Conservation (phyloP, 805 yeast species). For the Yarrowia deformans region DNA sequence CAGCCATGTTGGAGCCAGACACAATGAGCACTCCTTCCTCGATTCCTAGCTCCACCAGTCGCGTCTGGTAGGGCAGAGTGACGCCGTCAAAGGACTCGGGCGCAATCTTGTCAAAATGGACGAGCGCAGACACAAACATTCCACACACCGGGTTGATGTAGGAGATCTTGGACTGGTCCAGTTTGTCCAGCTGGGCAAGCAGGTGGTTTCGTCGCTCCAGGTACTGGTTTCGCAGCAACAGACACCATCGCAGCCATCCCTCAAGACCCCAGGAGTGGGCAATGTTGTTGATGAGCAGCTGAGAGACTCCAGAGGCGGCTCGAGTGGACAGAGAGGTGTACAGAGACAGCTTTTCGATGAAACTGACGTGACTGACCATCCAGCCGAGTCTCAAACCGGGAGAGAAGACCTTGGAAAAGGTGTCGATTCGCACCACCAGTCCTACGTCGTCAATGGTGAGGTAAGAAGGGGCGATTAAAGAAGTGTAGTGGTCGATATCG, state of each 20-base stretch:
- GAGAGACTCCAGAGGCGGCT: constrained; percentile 21
- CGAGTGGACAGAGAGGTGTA: constrained; percentile 26
- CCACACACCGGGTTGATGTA: constrained; percentile 58
- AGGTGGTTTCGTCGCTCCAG: constrained; percentile 24
- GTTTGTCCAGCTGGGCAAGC: constrained; percentile 7
- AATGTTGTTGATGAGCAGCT: constrained; percentile 29
- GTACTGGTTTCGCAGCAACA: constrained; percentile 23
- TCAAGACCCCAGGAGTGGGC: constrained; percentile 35
- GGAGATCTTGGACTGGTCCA: constrained; percentile 46
- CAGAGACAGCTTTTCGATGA: constrained; percentile 55
- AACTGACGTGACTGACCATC: constrained; percentile 67
- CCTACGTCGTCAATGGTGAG: constrained; percentile 77
- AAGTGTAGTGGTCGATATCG: constrained; percentile 56
- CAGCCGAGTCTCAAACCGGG: constrained; percentile 82
- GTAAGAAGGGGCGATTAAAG: constrained; percentile 66
- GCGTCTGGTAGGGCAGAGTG: constrained; percentile 1
- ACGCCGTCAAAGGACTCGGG: background rate
- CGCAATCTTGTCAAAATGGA: constrained; percentile 29
- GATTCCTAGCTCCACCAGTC: constrained; percentile 17
- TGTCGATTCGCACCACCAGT: constrained; percentile 76
- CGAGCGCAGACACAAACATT: constrained; percentile 51
- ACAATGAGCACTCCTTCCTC: constrained; percentile 34
- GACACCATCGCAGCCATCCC: constrained; percentile 25
- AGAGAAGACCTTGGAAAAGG: constrained; percentile 78
- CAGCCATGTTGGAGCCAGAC: constrained; percentile 34